Base-by-base conservation (phyloP, 2,329 filamentous ascomycete species). In the Pseudogymnoascus sp. region DNA sequence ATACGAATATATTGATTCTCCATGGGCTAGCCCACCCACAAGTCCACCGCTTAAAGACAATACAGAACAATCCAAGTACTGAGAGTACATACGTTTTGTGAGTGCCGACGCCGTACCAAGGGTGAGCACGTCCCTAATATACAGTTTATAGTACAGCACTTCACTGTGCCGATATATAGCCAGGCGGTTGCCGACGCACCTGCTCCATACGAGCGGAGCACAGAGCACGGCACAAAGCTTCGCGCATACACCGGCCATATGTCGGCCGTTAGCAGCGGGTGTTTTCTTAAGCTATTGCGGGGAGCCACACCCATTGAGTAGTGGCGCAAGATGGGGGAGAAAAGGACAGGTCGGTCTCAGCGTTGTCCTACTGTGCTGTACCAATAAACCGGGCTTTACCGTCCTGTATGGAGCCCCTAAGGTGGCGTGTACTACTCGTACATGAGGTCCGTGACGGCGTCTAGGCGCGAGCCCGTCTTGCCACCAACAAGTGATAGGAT, bases 241-340 rank as follows among this genome's bases (percentile, higher is more conserved):
- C 47, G 25, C 47, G 47, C 25, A n/a, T 53, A 7, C 47, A 31
- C 6, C 47, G 47, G 47, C 25, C 23, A 53, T 53, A 53, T 53
- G 47, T 53, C 25, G 47, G 47, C 25, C 25, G 47, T 53, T 53
- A 18, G 47, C 14, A 31, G 23, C 47, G 47, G 47, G 47, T 31
- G 47, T 53, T 53, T 53, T 31, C 47, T 53, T 53, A 53, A 53
- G 47, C 47, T 31, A 53, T 53, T 31, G 47, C 47, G 23, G 47
- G 23, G 23, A 53, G 47, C n/a, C 44, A 53, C 47, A 16, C 47
- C 47, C 25, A 53, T 53, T 53, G 8, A 31, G 25, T 56, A 56
- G 47, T 56, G 10, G n/a, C 25, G n/a, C n/a, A 33, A 56, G 25
- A 53, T 11, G n/a, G 14, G 23, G n/a, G 16, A 25, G 3, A n/a